A percentile compares a stretch with the other conserved stretches of the same genome.
Evolutionary conservation across 768 basidiomycete genomes (phyloP).

Genomic region (Russula vinacea): DNA sequence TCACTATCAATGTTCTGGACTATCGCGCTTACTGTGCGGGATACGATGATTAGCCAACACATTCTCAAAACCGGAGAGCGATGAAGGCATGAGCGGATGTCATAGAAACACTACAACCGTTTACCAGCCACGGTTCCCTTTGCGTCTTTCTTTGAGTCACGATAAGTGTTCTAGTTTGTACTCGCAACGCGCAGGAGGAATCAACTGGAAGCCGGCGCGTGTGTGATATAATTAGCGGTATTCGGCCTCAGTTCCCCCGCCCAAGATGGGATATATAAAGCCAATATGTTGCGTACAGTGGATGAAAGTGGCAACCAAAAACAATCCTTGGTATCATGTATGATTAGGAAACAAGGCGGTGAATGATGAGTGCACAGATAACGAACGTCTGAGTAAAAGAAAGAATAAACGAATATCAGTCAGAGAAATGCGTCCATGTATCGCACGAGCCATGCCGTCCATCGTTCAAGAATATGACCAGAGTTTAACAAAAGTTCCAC

Average conservation of each 20-base stretch:
- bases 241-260: too few relatives aligned
- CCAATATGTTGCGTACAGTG: not conserved
- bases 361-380: slow-evolving; percentile 3
- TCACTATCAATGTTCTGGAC: not conserved
- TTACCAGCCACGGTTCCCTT: too few relatives aligned
- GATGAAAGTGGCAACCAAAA: not conserved
- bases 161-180: too few relatives aligned
- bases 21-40: too few relatives aligned
- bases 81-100: too few relatives aligned
- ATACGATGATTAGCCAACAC: too few relatives aligned
- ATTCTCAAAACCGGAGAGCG: too few relatives aligned
- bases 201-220: too few relatives aligned
- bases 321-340: not conserved
- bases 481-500: slow-evolving; percentile 35
- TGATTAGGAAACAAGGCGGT: not conserved
- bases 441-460: not conserved
- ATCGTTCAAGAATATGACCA: not conserved
- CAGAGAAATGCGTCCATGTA: slow-evolving; percentile 1
- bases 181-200: too few relatives aligned
- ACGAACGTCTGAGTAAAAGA: not conserved
- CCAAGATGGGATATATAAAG: not conserved
- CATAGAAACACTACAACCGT: too few relatives aligned
- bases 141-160: too few relatives aligned
- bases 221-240: too few relatives aligned
- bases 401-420: not conserved